These are phyloP conservation scores for Jatropha multifida DNA, from an alignment of 441 rosid species.

Conservation along the genomic window DNA sequence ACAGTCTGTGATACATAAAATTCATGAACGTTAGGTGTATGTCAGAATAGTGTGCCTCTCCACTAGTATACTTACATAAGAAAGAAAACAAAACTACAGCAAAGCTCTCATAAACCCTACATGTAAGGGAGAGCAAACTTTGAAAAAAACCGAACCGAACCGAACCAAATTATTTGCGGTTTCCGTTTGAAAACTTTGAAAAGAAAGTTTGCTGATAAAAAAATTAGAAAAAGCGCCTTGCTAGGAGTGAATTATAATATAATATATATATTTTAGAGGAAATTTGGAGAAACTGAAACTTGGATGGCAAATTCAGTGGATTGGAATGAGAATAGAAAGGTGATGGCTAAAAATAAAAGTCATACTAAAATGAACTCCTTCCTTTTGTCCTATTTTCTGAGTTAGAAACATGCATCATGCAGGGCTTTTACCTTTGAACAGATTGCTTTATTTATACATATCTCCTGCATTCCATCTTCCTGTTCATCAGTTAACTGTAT, in stretches of 20 bases:
- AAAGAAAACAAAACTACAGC: conserved; percentile 26
- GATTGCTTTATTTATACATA: not conserved
- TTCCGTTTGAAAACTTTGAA: no score
- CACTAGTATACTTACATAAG: conserved; percentile 18
- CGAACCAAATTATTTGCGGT: no score
- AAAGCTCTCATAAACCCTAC: conserved; percentile 7
- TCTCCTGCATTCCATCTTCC: not conserved
- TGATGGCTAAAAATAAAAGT: not conserved
- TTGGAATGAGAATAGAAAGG: not conserved
- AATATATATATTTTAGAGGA: not conserved
- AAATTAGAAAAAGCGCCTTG: no score
- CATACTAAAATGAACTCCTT: conserved; percentile 8
- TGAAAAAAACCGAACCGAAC: no score
- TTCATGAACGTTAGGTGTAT: not conserved
- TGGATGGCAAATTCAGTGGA: conserved; percentile 10
- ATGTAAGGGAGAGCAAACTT: no score
- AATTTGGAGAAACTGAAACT: not conserved
- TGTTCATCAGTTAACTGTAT: not conserved
- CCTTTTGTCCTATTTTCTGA: conserved; percentile 18
- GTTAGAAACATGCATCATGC: not conserved
- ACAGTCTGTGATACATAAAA: not conserved
- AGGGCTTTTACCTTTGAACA: not conserved
- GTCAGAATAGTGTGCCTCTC: not conserved
- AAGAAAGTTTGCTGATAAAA: no score
- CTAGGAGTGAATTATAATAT: no score